Base-by-base conservation (phyloP, 106 monocot species). In the Acorus calamus region DNA sequence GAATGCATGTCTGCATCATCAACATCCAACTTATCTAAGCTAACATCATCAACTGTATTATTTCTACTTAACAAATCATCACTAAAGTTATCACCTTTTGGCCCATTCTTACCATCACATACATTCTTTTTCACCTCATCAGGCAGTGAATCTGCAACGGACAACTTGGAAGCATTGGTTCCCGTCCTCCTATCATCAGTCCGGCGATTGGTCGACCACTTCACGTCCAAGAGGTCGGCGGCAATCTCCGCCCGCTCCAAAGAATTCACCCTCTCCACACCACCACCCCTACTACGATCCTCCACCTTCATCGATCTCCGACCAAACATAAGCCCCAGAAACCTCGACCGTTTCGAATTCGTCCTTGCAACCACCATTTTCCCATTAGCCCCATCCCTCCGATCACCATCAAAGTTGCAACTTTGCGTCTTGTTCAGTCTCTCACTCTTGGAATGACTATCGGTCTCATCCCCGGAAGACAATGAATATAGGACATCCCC, bases 191-290 rank as follows among this genome's bases (percentile, higher is more conserved):
- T 14, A 64, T 66, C 69, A 48, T 13, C 47, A 0, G 69, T 42
- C 2, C 70, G 46, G 42, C 76, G 78, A 77, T 79, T 84, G 45
- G 86, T 87, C 28, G 87, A 92, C 92, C 92, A 87, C 61, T 75
- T 92, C 56, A 71, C 60, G 48, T 87, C 87, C 59, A 87, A 75
- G 51, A 92, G 79, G 57, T 85, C 72, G 11, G 85, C 92, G 42
- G 82, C 92, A 48, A 85, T 78, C 66, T 93, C 83, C 43, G 92
- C 92, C 42, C 78, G 70, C 78, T 93, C 85, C 59, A 93, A 69
- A 3, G 88, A 93, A 66, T 66, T 77, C 5, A 70, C 55, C 64
- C 78, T 73, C 11, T 81, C 62, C 68, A 86, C 68, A 71, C 60
- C 47, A 5, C 5, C 51, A 8, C 47, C 42, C 50, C 47, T 43